Percentiles rank a stretch among this genome's conserved stretches.
Evolutionary conservation across 169 alveolate species (phyloP).

Genomic region (Besnoitia besnoiti): DNA sequence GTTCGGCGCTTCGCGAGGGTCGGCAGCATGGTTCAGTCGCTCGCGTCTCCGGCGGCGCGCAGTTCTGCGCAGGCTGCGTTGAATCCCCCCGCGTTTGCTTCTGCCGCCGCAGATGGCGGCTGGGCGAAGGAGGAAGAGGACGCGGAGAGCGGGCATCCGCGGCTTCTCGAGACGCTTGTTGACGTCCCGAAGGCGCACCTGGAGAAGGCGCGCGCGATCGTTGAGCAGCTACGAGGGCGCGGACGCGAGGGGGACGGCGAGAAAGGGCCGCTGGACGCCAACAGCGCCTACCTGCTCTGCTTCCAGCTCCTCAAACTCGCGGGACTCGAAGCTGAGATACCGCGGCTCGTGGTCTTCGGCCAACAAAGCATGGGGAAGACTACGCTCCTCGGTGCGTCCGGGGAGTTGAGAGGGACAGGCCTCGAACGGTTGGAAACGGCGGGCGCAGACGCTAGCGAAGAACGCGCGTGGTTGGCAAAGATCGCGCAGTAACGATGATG

Average conservation of each 20-base stretch:
- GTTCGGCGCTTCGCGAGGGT: neutral
- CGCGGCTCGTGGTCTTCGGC: constrained; percentile 89
- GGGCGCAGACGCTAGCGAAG: neutral
- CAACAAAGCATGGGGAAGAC: constrained; percentile 93
- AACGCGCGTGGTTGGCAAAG: no score
- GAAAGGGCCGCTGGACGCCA: constrained; percentile 78
- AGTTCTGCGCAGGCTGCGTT: neutral
- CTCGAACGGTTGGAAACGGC: neutral
- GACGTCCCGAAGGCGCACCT: neutral
- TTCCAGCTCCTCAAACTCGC: constrained; percentile 86
- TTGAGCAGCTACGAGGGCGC: neutral
- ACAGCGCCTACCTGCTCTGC: constrained; percentile 81
- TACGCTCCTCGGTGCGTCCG: constrained; percentile 75
- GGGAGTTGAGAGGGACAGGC: neutral
- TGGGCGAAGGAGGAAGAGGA: neutral
- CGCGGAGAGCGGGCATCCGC: neutral
- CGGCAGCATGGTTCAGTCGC: neutral
- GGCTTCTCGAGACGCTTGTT: neutral
- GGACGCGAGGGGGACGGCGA: constrained; percentile 11
- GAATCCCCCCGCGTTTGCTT: neutral
- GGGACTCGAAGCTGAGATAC: constrained; percentile 88
- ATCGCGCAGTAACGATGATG: neutral
- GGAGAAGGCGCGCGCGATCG: constrained; percentile 6
- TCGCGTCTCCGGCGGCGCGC: no score
- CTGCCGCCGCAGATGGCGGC: neutral